Percentiles rank a stretch among this genome's conserved stretches.
Evolutionary conservation across 225 moss, liverwort and hornwort species (phyloP).

Genomic region (Polytrichum formosum): DNA sequence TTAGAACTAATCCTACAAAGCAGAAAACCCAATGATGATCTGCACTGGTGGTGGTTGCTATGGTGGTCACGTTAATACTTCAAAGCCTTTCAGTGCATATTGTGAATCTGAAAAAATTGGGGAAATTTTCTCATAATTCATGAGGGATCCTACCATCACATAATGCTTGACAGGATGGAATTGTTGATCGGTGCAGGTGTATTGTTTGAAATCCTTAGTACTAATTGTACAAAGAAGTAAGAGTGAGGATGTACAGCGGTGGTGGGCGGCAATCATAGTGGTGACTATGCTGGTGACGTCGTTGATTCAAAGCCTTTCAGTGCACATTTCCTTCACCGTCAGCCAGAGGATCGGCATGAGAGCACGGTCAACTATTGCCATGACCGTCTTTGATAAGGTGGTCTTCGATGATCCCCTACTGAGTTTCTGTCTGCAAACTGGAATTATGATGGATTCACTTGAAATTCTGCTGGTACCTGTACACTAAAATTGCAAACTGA

Average conservation of each 20-base stretch:
- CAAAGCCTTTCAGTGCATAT: conserved; percentile 38
- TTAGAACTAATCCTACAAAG: conserved; percentile 27
- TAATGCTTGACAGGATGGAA: too few species aligned
- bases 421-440: too few species aligned
- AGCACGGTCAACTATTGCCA: conserved; percentile 37
- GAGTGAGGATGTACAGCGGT: conserved; percentile 31
- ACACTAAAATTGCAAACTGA: too few species aligned
- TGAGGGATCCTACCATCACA: too few species aligned
- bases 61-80: conserved; percentile 25
- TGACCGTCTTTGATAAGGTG: conserved; percentile 63
- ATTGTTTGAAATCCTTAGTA: conserved; percentile 31
- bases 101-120: too few species aligned
- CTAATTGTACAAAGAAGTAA: conserved; percentile 21
- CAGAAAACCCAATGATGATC: conserved; percentile 29
- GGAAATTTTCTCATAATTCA: too few species aligned
- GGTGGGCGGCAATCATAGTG: conserved; percentile 44
- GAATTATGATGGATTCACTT: too few species aligned
- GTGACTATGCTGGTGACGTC: conserved; percentile 42
- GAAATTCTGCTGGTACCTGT: too few species aligned
- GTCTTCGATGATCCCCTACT: neutral
- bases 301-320: conserved; percentile 23
- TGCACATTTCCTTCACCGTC: conserved; percentile 31
- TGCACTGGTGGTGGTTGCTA: conserved; percentile 33
- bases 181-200: conserved; percentile 24
- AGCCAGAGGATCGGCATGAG: conserved; percentile 48